Percentiles rank a stretch among this genome's conserved stretches.
Conservation (phyloP, 2,329 filamentous ascomycete species). For the Aspergillus costaricaensis region DNA sequence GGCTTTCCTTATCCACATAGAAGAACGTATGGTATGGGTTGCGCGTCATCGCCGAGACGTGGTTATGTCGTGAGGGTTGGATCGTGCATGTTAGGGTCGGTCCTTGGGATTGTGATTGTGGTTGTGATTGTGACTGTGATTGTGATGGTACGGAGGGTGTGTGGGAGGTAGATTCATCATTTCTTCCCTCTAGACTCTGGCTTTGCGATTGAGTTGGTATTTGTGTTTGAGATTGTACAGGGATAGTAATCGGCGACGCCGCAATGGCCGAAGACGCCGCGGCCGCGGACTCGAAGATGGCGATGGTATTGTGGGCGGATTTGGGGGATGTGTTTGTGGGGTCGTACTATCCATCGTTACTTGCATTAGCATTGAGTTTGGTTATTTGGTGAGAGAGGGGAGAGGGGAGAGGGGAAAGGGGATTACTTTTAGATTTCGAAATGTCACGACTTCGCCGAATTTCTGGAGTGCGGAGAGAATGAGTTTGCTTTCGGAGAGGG, state of each 20-base stretch:
- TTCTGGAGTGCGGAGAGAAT: constrained; percentile 42
- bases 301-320: constrained; percentile 28
- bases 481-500: constrained; percentile 36
- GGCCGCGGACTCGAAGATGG: constrained; percentile 41
- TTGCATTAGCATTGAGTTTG: background rate
- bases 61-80: constrained; percentile 31
- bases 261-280: constrained; percentile 36
- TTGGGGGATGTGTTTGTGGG: constrained; percentile 26
- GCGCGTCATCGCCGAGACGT: constrained; percentile 28
- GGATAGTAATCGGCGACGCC: constrained; percentile 28
- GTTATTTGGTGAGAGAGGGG: no score
- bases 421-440: constrained; percentile 39
- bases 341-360: constrained; percentile 32
- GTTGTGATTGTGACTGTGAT: background rate
- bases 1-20: constrained; percentile 22
- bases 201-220: background rate
- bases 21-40: constrained; percentile 38
- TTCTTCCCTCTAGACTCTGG: background rate
- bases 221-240: background rate
- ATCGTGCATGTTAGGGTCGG: constrained; percentile 29
- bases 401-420: background rate
- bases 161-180: background rate
- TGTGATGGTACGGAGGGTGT: background rate
- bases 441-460: constrained; percentile 45
- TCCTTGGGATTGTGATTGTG: background rate